These are phyloP conservation scores for Anthostomella pinea DNA, from an alignment of 2,329 filamentous ascomycete species.

Conservation along the genomic window DNA sequence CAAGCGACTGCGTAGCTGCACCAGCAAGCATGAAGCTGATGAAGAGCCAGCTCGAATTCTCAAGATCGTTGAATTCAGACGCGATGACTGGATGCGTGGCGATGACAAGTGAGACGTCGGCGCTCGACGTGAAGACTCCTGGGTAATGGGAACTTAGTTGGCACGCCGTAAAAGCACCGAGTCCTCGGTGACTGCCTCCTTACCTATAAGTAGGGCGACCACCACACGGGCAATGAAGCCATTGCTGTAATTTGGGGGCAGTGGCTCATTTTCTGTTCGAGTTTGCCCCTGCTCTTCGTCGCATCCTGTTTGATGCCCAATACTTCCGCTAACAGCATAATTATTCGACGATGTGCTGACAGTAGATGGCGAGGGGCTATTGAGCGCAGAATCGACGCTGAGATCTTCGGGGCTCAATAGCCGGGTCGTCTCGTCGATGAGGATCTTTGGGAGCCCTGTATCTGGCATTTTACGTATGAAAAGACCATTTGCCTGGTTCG, in stretches of 20 bases:
- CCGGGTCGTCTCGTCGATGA: too few relatives aligned
- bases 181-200: constrained; percentile 4
- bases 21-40: constrained; percentile 50
- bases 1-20: constrained; percentile 51
- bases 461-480: too few relatives aligned
- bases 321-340: too few relatives aligned
- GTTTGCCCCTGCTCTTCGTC: constrained; percentile 12
- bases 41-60: constrained; percentile 56
- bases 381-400: too few relatives aligned
- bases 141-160: too few relatives aligned
- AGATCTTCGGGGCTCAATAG: too few relatives aligned
- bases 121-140: constrained; percentile 61
- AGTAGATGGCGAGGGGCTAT: too few relatives aligned
- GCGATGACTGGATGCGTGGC: constrained; percentile 63
- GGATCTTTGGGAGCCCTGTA: too few relatives aligned
- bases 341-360: too few relatives aligned
- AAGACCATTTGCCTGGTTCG: too few relatives aligned
- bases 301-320: too few relatives aligned
- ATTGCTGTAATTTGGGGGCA: constrained; percentile 18
- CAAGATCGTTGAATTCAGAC: constrained; percentile 57
- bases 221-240: constrained; percentile 19
- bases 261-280: background rate
- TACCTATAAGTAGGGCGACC: constrained; percentile 20
- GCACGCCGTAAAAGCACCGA: too few relatives aligned
- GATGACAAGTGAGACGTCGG: constrained; percentile 62